Percentiles rank a stretch among this genome's conserved stretches.
phyloP scores from a whole-genome alignment of 225 moss, liverwort and hornwort genomes.

The Physcomitrium patens region DNA sequence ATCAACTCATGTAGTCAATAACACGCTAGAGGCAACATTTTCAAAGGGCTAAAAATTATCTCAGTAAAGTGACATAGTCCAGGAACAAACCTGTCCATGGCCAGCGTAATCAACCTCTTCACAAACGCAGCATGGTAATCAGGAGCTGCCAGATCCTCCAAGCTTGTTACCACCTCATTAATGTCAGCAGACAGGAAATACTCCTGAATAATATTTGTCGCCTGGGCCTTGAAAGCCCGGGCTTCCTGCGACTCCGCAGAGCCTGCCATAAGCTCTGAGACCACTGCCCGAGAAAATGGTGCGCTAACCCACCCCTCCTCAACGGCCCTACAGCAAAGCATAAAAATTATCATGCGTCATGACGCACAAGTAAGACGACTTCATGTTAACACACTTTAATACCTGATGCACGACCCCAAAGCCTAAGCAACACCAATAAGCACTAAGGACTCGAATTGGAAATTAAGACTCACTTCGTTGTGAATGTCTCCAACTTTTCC shows the following conservation, averaged over 20 bases:
- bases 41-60: neutral
- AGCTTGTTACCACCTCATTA: slow-evolving; percentile 73
- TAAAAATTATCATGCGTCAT: neutral
- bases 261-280: slow-evolving; percentile 43
- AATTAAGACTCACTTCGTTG: slow-evolving; percentile 44
- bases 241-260: slow-evolving; percentile 62
- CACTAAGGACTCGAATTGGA: neutral
- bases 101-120: slow-evolving; percentile 76
- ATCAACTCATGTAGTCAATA: neutral
- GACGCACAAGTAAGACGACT: neutral
- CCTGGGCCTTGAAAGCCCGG: slow-evolving; percentile 63
- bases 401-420: too few relatives aligned
- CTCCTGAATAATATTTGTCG: slow-evolving; percentile 76
- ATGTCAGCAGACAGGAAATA: slow-evolving; percentile 87
- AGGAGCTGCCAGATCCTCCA: slow-evolving; percentile 86
- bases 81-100: slow-evolving; percentile 63
- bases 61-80: neutral
- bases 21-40: neutral
- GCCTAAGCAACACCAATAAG: neutral
- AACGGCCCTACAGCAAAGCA: slow-evolving; percentile 44
- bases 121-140: slow-evolving; percentile 76
- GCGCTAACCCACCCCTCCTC: slow-evolving; percentile 79
- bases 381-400: too few relatives aligned
- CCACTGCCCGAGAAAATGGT: slow-evolving; percentile 43
- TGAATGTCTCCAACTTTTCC: slow-evolving; percentile 58